Evolutionary conservation across 495 filamentous ascomycete genomes (phyloP).

Genomic region (Penicillium desertorum): DNA sequence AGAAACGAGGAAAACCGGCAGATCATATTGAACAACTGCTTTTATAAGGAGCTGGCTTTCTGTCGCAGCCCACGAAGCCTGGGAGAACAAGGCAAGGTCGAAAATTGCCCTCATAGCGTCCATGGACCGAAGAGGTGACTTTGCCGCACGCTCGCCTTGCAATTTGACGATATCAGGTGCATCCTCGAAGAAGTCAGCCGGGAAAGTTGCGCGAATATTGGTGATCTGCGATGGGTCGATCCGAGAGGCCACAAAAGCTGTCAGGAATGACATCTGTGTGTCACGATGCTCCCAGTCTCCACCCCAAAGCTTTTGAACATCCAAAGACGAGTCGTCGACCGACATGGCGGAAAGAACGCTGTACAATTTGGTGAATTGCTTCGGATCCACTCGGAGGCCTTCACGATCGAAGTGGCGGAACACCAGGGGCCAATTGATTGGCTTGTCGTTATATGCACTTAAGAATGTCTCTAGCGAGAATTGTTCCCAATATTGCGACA

Average conservation of each 20-base stretch:
- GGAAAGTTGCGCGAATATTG: constrained; percentile 73
- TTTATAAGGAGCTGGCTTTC: constrained; percentile 64
- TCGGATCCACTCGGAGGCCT: constrained; percentile 66
- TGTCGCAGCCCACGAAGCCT: constrained; percentile 60
- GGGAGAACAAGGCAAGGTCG: constrained; percentile 67
- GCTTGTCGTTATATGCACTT: constrained; percentile 55
- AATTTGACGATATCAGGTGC: constrained; percentile 68
- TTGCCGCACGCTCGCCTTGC: constrained; percentile 70
- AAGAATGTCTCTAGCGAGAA: constrained; percentile 77
- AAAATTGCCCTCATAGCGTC: constrained; percentile 82
- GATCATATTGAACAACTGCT: constrained; percentile 50
- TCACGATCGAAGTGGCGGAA: constrained; percentile 82
- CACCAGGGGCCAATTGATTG: constrained; percentile 79
- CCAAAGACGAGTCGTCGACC: constrained; percentile 57
- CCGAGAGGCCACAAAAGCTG: constrained; percentile 73
- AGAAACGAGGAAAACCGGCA: constrained; percentile 72
- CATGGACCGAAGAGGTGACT: constrained; percentile 83
- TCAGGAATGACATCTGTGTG: constrained; percentile 87
- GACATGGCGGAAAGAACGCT: constrained; percentile 70
- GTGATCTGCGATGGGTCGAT: constrained; percentile 82
- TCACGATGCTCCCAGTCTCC: constrained; percentile 82
- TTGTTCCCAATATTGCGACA: constrained; percentile 60
- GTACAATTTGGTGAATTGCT: constrained; percentile 79
- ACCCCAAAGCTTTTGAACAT: constrained; percentile 87
- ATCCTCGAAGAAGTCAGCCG: constrained; percentile 69